Evolutionary conservation across 225 moss, liverwort and hornwort genomes (phyloP), one percentile per base, ranked within the genome.

Genomic region (Sphagnum tenellum): DNA sequence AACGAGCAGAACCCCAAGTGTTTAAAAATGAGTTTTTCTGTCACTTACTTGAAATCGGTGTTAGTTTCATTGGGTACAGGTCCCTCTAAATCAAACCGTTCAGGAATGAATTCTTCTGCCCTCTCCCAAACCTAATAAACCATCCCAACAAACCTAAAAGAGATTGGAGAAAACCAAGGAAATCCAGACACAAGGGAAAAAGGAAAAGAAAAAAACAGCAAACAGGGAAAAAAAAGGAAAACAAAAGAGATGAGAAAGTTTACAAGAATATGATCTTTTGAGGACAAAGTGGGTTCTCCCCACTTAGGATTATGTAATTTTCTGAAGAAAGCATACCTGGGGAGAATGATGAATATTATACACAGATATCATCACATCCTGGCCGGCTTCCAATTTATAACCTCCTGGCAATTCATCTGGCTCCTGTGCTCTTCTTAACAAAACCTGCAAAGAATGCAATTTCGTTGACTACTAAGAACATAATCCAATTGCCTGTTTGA

Each of bases 331-430:
- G 12, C 65, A 79, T 56, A 94, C 94, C 63, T 73, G 71, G n/a
- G 98, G 81, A 68, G 98, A 98, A 59, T 89, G 98, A 70, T 98
- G 98, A 66, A 98, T 82, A 59, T 98, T 98, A 70, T 98, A 98
- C 46, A 98, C 93, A n/a, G 98, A 98, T 69, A 98, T 98, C 98
- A 98, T 98, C 49, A 98, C 90, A 65, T 98, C 98, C 76, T 98
- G 98, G 57, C 98, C 98, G 9, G 89, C 79, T 65, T 79, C 98
- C 55, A 98, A 66, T 69, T 67, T 90, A 70, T 93, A 98, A 49
- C 90, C 93, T 77, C 98, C 98, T 66, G 98, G 98, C 61, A 98
- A 68, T 50, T 81, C 84, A 72, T 98, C 98, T 67, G 93, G 81
- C 60, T 65, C 57, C 8, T 70, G 76, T 12, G 93, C 87, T 76